Evolutionary conservation across 345 rosid species (phyloP).

Genomic region (Gossypium arboreum): DNA sequence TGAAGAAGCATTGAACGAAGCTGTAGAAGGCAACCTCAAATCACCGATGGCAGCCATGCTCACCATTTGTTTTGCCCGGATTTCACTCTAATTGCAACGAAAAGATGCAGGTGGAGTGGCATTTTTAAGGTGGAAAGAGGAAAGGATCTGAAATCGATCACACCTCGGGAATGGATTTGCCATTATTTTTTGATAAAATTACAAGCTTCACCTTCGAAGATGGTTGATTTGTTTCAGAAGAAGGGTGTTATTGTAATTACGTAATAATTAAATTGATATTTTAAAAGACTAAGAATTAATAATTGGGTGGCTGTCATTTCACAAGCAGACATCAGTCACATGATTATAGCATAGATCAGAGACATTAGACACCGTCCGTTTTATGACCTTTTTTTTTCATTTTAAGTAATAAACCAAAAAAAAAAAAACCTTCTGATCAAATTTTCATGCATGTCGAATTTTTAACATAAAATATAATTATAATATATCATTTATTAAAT

Average conservation of each 20-base stretch:
- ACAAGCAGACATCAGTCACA: not conserved
- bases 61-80: constrained; percentile 35
- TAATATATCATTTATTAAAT: no score
- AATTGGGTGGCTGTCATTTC: constrained; percentile 20
- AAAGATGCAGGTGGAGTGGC: not conserved
- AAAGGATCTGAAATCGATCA: not conserved
- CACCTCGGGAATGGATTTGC: not conserved
- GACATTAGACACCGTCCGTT: constrained; percentile 6
- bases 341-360: not conserved
- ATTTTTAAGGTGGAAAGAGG: not conserved
- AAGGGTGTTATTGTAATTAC: constrained; percentile 9
- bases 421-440: not conserved
- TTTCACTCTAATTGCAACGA: not conserved
- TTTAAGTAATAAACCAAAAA: not conserved
- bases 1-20: constrained; percentile 17
- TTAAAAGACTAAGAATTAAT: not conserved
- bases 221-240: not conserved
- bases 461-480: no score
- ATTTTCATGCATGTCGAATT: no score
- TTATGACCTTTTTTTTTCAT: not conserved
- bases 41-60: constrained; percentile 47
- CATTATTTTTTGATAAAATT: not conserved
- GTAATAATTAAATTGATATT: not conserved
- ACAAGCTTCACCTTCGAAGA: not conserved
- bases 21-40: constrained; percentile 28